A percentile compares a stretch with the other conserved stretches of the same genome.
Conservation (phyloP, 1,139 yeast genomes). For the Kodamaea arcana region DNA sequence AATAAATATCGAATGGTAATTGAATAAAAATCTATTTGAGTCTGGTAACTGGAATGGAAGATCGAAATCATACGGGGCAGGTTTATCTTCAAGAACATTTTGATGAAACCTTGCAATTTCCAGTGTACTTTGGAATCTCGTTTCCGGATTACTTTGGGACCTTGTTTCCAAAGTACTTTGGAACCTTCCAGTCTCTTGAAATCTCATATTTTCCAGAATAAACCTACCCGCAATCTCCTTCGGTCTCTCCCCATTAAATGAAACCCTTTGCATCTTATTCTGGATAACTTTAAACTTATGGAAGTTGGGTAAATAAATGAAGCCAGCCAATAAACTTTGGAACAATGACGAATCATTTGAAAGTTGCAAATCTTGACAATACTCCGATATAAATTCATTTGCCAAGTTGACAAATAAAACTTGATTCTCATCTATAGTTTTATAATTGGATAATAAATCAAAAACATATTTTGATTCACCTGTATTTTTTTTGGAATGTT, state of each 20-base stretch:
- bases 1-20: constrained; percentile 81
- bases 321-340: constrained; percentile 65
- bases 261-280: constrained; percentile 31
- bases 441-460: constrained; percentile 34
- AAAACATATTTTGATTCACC: constrained; percentile 39
- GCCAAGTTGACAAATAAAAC: constrained; percentile 35
- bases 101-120: too few species aligned
- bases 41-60: constrained; percentile 45
- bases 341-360: constrained; percentile 71
- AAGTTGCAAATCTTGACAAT: constrained; percentile 58
- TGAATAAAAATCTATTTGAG: constrained; percentile 36
- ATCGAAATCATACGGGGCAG: constrained; percentile 29
- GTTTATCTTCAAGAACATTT: constrained; percentile 1
- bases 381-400: constrained; percentile 60
- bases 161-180: too few species aligned
- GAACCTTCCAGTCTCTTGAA: too few species aligned
- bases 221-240: too few species aligned
- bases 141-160: too few species aligned
- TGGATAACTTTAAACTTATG: constrained; percentile 57
- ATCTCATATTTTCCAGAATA: neutral
- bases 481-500: constrained; percentile 12
- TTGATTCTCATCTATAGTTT: constrained; percentile 31
- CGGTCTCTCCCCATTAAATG: constrained; percentile 6
- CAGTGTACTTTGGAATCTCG: too few species aligned
- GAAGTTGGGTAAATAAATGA: constrained; percentile 66